Conservation (phyloP, 192 early-diverging fungal genomes). For the Diversispora eburnea region DNA sequence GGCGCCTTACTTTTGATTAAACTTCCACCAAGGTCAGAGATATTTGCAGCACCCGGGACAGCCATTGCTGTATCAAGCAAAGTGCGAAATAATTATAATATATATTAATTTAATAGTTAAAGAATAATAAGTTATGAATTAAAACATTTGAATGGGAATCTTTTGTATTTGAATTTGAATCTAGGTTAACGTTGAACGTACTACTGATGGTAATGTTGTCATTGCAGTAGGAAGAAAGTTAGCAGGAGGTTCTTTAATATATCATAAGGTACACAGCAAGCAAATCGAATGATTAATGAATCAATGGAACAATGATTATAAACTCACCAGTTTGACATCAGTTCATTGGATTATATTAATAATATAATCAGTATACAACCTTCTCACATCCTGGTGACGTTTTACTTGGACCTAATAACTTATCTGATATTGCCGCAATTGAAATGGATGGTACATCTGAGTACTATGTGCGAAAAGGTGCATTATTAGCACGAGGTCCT, state of each 20-base stretch:
- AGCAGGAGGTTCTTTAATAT: conserved; percentile 37
- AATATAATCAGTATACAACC: conserved; percentile 51
- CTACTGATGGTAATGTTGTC: conserved; percentile 31
- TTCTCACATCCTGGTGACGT: conserved; percentile 55
- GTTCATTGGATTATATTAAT: background rate
- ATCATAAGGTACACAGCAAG: conserved; percentile 37
- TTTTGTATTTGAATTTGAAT: background rate
- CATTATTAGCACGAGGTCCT: conserved; percentile 59
- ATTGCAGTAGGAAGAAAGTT: conserved; percentile 33
- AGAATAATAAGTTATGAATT: background rate
- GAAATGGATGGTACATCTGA: conserved; percentile 52
- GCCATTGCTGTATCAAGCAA: conserved; percentile 50
- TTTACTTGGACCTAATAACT: conserved; percentile 56
- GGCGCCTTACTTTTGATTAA: conserved; percentile 43
- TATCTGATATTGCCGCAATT: conserved; percentile 64
- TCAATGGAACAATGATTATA: background rate
- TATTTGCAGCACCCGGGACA: conserved; percentile 50
- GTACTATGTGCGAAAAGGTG: conserved; percentile 59
- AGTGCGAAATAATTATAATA: conserved; percentile 28
- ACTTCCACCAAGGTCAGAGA: conserved; percentile 50
- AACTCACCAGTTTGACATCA: background rate
- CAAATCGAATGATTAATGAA: background rate
- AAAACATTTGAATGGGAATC: background rate
- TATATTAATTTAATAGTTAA: background rate
- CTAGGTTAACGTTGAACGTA: conserved; percentile 33